Evolutionary conservation across 768 basidiomycete genomes (phyloP), one percentile per base, ranked within the genome.

Genomic region (Amylocystis lapponica): DNA sequence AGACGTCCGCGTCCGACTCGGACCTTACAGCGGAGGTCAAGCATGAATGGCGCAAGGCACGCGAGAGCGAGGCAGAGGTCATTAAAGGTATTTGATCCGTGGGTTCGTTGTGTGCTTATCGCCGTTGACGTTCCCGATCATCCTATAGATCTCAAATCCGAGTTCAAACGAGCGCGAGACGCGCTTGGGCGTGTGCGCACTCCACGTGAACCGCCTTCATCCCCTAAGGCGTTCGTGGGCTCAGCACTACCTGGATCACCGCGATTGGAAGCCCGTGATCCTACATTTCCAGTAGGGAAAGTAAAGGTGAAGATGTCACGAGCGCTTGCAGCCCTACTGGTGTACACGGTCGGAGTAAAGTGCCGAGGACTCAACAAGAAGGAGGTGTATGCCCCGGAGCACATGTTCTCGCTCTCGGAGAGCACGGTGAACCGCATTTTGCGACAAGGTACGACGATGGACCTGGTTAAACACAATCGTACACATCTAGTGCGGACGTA

Each of bases 291-390:
- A 1, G 37, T 41, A 13, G 48, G 58, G 27, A 57, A 52, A 41
- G 54, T 53, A 9, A 85, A 81, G 55, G 64, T 66, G 19, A 81
- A 78, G 54, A 92, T 91, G 81, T 93, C 93, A 0, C 59, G 75
- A 20, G 71, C 74, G 2, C 74, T 98, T 2, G 78, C 79, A 1
- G 68, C 76, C 2, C 72, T 97, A 10, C 74, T 97, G 16, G 85
- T 97, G 21, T 97, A 98, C 63, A 97, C 95, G 5, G 81, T 95
- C 41, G 95, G 95, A 5, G 90, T 97, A 48, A 95, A 95, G 62
- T 96, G 88, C 53, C 84, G 82, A 34, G 93, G 94, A 0, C 75
- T 98, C 63, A 87, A 88, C 64, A 81, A 86, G 62, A 83, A 90
- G 48, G 82, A 88, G 50, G 69, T 72, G 25, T 99, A 99, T 56